phyloP scores from a whole-genome alignment of 1,139 yeast species.

The Debaryomyces fabryi region DNA sequence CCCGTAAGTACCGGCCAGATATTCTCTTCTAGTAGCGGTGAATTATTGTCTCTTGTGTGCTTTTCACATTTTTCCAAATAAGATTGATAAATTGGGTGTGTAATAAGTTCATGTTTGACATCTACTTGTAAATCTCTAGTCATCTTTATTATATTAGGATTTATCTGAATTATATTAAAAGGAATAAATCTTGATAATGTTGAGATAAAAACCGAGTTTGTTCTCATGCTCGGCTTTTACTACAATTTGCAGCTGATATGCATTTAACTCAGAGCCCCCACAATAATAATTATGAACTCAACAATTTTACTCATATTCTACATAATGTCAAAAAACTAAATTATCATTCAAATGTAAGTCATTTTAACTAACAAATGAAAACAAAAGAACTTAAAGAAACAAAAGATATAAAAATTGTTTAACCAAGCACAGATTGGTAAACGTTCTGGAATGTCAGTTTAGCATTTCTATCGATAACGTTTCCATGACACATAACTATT shows the following conservation, averaged over 20 bases:
- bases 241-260: not conserved
- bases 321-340: not conserved
- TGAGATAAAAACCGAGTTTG: not conserved
- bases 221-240: not conserved
- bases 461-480: conserved; percentile 49
- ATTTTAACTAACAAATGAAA: not conserved
- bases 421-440: not conserved
- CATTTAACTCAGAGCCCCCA: not conserved
- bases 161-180: not conserved
- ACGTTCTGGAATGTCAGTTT: conserved; percentile 23
- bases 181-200: not conserved
- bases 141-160: not conserved
- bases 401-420: not conserved
- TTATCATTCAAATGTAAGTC: not conserved
- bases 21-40: conserved; percentile 23
- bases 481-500: conserved; percentile 63
- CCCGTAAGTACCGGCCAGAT: conserved; percentile 42
- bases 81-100: not conserved
- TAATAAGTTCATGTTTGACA: not conserved
- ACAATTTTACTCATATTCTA: not conserved
- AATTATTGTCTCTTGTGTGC: conserved; percentile 1
- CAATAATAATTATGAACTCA: not conserved
- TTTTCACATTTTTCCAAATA: conserved; percentile 2
- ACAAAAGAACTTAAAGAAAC: not conserved
- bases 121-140: not conserved